Conservation (phyloP, 2,329 filamentous ascomycete species). For the Talaromyces sp. region DNA sequence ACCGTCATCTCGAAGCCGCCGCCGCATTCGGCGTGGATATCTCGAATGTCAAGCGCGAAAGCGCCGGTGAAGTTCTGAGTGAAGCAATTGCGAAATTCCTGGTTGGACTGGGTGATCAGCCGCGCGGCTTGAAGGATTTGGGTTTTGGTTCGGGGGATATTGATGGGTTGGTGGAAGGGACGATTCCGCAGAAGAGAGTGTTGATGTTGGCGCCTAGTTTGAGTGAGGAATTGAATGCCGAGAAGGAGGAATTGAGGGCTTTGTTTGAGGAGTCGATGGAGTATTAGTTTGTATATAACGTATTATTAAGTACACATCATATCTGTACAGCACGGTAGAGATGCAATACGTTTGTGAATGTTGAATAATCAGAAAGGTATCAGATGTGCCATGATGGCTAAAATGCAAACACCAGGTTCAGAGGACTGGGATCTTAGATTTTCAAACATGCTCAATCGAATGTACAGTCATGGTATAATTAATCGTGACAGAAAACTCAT, state of each 20-base stretch:
- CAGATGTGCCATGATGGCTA: neutral
- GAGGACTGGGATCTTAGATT: neutral
- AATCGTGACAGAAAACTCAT: neutral
- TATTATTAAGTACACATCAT: too few relatives aligned
- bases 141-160: conserved; percentile 76
- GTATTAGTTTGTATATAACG: conserved; percentile 29
- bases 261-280: conserved; percentile 65
- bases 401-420: neutral
- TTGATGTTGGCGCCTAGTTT: conserved; percentile 86
- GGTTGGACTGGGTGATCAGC: conserved; percentile 81
- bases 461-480: neutral
- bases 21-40: conserved; percentile 90
- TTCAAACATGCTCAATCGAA: neutral
- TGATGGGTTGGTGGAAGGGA: conserved; percentile 84
- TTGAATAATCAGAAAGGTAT: neutral
- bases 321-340: neutral
- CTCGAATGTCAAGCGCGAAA: conserved; percentile 80
- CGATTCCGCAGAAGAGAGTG: conserved; percentile 85
- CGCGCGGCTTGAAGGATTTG: conserved; percentile 74
- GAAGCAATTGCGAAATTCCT: conserved; percentile 82
- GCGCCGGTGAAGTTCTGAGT: conserved; percentile 79
- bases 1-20: conserved; percentile 83
- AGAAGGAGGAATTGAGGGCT: conserved; percentile 66
- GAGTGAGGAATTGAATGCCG: conserved; percentile 63
- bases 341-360: neutral